phyloP scores from a whole-genome alignment of 2,329 filamentous ascomycete species.

The Hypoxylon sp. region DNA sequence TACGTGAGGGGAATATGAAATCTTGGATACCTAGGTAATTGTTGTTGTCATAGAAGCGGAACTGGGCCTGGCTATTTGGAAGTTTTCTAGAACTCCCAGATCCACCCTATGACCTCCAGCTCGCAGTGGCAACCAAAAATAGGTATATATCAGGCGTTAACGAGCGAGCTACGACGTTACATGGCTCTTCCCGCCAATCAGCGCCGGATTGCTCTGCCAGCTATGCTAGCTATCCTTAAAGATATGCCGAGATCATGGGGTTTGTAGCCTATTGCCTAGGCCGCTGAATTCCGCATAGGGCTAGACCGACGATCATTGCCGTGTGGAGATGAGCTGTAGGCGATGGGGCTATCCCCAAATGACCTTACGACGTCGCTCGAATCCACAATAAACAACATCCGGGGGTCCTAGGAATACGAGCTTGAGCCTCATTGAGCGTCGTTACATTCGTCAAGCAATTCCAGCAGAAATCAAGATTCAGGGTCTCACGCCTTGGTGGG shows the following conservation, averaged over 20 bases:
- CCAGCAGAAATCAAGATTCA: slow-evolving; percentile 25
- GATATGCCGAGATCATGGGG: slow-evolving; percentile 35
- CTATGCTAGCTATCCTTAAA: slow-evolving; percentile 17
- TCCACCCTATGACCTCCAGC: neutral
- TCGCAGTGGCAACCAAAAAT: slow-evolving; percentile 23
- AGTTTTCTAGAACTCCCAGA: slow-evolving; percentile 29
- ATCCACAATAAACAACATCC: slow-evolving; percentile 20
- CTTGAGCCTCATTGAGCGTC: slow-evolving; percentile 36
- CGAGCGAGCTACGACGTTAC: slow-evolving; percentile 37
- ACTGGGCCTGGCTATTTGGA: slow-evolving; percentile 12
- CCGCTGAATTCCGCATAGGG: slow-evolving; percentile 31
- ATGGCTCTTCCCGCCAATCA: slow-evolving; percentile 24
- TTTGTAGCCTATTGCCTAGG: slow-evolving; percentile 18
- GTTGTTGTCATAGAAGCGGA: slow-evolving; percentile 1
- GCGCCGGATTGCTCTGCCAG: neutral
- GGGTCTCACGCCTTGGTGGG: slow-evolving; percentile 10
- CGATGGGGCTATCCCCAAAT: slow-evolving; percentile 30
- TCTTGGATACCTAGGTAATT: slow-evolving; percentile 12
- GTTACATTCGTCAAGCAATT: slow-evolving; percentile 29
- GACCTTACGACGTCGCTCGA: slow-evolving; percentile 23
- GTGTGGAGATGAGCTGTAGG: slow-evolving; percentile 32
- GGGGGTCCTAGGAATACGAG: slow-evolving; percentile 38
- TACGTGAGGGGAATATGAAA: slow-evolving; percentile 9
- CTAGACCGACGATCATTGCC: slow-evolving; percentile 42
- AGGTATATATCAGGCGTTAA: slow-evolving; percentile 34